phyloP scores from a whole-genome alignment of 371 early-diverging fungal genomes.

The Dichotomocladium elegans region DNA sequence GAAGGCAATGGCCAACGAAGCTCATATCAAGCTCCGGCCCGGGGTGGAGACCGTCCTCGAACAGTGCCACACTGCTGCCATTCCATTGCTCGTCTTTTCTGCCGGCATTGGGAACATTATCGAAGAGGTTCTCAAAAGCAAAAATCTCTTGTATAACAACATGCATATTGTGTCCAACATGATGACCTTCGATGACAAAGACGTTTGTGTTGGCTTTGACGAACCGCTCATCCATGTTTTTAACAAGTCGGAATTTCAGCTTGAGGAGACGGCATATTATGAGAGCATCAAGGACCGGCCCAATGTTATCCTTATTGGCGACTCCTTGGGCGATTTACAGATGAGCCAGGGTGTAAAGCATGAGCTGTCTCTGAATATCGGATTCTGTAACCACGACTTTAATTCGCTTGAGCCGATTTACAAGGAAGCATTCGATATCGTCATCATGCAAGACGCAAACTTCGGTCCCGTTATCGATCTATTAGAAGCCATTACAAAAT shows the following conservation, averaged over 20 bases:
- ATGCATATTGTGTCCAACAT: constrained; percentile 75
- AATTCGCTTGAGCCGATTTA: constrained; percentile 49
- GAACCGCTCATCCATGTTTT: constrained; percentile 72
- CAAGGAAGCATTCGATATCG: constrained; percentile 64
- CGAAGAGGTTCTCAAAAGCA: constrained; percentile 44
- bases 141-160: constrained; percentile 39
- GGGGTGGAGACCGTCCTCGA: constrained; percentile 43
- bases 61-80: constrained; percentile 19
- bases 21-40: constrained; percentile 48
- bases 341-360: constrained; percentile 66
- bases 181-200: constrained; percentile 61
- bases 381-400: constrained; percentile 68
- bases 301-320: constrained; percentile 71
- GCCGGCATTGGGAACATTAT: constrained; percentile 75
- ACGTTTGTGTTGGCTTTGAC: constrained; percentile 50
- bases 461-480: constrained; percentile 47
- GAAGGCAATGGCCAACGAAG: constrained; percentile 48
- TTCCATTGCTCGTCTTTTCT: constrained; percentile 73
- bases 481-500: constrained; percentile 6
- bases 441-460: constrained; percentile 61
- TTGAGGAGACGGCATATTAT: constrained; percentile 43
- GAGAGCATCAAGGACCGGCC: constrained; percentile 27
- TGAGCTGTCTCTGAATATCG: constrained; percentile 59
- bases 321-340: constrained; percentile 69
- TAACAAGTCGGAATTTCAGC: constrained; percentile 70